Evolutionary conservation across 2,329 filamentous ascomycete species (phyloP).

Genomic region (Paecilomyces niveus): DNA sequence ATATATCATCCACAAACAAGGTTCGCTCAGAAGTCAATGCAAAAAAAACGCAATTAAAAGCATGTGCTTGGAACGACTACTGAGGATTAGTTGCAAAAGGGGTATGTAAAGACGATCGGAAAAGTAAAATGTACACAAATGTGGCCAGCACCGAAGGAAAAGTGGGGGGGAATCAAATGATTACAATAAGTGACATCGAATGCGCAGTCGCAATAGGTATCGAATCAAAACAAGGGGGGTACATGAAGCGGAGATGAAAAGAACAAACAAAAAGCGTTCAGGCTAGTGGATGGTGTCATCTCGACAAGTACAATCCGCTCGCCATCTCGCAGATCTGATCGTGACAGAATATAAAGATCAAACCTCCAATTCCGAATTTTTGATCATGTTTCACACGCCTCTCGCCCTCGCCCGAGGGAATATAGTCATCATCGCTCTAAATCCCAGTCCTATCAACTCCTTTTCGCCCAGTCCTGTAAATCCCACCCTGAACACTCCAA

Average conservation of each 20-base stretch:
- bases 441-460: background rate
- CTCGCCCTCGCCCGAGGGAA: conserved; percentile 13
- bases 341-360: background rate
- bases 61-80: background rate
- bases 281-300: background rate
- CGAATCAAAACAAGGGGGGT: conserved; percentile 34
- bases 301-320: background rate
- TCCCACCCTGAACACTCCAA: background rate
- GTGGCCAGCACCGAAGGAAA: conserved; percentile 31
- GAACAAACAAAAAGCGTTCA: conserved; percentile 1
- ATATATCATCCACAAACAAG: background rate
- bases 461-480: background rate
- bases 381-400: conserved; percentile 15
- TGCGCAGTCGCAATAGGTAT: conserved; percentile 23
- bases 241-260: conserved; percentile 42
- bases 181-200: conserved; percentile 12
- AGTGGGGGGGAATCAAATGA: conserved; percentile 10
- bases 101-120: conserved; percentile 26
- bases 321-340: background rate
- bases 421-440: conserved; percentile 15
- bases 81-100: conserved; percentile 5
- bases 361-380: background rate
- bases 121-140: conserved; percentile 31
- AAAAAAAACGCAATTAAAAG: background rate
- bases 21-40: background rate